phyloP scores from a whole-genome alignment of 768 basidiomycete species.

The Tephrocybe rancida region DNA sequence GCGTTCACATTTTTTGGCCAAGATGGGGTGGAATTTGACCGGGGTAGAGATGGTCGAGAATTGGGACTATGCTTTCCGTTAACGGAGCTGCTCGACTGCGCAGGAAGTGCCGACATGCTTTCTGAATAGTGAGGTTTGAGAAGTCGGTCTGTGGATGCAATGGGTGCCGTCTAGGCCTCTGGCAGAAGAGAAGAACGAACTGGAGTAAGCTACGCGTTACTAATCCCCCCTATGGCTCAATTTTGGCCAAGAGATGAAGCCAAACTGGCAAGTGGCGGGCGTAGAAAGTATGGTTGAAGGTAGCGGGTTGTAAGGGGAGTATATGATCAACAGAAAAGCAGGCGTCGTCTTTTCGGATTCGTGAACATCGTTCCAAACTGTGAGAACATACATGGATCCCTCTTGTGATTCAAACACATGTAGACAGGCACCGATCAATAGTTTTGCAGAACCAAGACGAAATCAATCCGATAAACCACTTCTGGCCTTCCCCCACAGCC shows the following conservation, averaged over 20 bases:
- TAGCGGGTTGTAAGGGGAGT: background rate
- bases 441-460: background rate
- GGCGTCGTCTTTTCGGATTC: background rate
- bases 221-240: background rate
- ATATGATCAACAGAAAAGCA: slow-evolving; percentile 2
- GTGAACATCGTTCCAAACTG: slow-evolving; percentile 14
- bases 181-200: background rate
- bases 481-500: background rate
- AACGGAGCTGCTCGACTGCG: slow-evolving; percentile 4
- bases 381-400: slow-evolving; percentile 13
- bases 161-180: background rate
- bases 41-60: slow-evolving; percentile 15
- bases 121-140: background rate
- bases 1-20: slow-evolving; percentile 20
- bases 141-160: background rate
- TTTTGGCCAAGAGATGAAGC: background rate
- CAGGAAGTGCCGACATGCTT: slow-evolving; percentile 13
- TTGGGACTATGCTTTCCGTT: slow-evolving; percentile 2
- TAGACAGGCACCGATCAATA: slow-evolving; percentile 18
- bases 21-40: slow-evolving; percentile 19
- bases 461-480: slow-evolving; percentile 13
- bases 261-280: background rate
- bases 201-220: slow-evolving; percentile 2
- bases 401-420: slow-evolving; percentile 12
- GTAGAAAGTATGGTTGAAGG: background rate